Conservation (phyloP, 177 flowering plant species). For the Vitis hybrid region DNA sequence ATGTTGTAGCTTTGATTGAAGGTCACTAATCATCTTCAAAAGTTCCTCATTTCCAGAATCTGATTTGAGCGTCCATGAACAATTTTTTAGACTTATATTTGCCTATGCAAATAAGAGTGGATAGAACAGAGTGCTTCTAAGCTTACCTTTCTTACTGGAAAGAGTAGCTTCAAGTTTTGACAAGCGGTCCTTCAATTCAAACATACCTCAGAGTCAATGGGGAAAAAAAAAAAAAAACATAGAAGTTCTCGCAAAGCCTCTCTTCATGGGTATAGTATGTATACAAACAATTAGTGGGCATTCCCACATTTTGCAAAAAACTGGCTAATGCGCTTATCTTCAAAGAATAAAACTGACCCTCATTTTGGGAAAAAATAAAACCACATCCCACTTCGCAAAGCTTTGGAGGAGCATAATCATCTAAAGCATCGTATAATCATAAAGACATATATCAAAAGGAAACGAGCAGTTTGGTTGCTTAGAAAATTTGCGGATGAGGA, state of each 20-base stretch:
- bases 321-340: too few relatives aligned
- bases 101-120: neutral
- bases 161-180: constrained; percentile 54
- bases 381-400: too few relatives aligned
- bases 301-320: too few relatives aligned
- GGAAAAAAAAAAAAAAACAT: neutral
- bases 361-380: too few relatives aligned
- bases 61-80: constrained; percentile 2
- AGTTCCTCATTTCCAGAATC: constrained; percentile 40
- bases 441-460: too few relatives aligned
- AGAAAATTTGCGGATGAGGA: too few relatives aligned
- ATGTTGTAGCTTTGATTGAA: constrained; percentile 45
- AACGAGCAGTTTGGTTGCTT: too few relatives aligned
- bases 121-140: neutral
- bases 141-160: constrained; percentile 41
- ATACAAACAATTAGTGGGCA: too few relatives aligned
- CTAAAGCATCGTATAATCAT: too few relatives aligned
- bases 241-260: neutral
- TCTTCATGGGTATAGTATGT: too few relatives aligned
- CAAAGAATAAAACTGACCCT: too few relatives aligned
- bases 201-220: neutral
- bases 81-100: neutral
- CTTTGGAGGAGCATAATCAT: too few relatives aligned
- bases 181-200: constrained; percentile 47
- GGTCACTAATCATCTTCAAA: constrained; percentile 34